phyloP scores from a whole-genome alignment of 192 early-diverging fungal genomes.

The Backusella luteola region DNA sequence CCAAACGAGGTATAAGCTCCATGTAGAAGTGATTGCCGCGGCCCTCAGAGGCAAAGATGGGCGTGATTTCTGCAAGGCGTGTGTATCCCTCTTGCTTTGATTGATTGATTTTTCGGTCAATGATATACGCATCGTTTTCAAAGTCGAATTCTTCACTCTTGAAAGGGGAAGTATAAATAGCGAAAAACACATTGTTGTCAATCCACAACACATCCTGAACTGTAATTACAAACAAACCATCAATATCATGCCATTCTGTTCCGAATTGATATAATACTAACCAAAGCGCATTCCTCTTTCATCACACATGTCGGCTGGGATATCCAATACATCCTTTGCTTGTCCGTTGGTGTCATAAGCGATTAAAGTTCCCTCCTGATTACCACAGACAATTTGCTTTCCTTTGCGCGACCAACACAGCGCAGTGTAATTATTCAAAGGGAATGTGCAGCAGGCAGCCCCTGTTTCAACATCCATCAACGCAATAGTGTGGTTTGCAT shows the following conservation, averaged over 20 bases:
- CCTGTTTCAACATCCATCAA: conserved; percentile 41
- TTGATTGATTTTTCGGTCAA: conserved; percentile 49
- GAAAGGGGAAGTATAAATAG: conserved; percentile 54
- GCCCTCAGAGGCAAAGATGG: conserved; percentile 45
- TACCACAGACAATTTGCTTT: conserved; percentile 83
- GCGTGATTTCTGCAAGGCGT: conserved; percentile 56
- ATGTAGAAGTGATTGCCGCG: conserved; percentile 59
- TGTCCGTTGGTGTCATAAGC: conserved; percentile 66
- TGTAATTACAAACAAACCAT: conserved; percentile 19
- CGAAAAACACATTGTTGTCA: conserved; percentile 67
- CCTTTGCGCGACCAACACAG: conserved; percentile 90
- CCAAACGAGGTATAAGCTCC: conserved; percentile 57
- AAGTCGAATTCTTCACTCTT: conserved; percentile 23
- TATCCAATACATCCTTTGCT: conserved; percentile 51
- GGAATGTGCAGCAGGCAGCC: conserved; percentile 32
- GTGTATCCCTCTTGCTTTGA: conserved; percentile 44
- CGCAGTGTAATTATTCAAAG: conserved; percentile 40
- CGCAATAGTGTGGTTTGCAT: conserved; percentile 25
- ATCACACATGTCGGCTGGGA: conserved; percentile 38
- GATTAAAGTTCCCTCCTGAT: conserved; percentile 50
- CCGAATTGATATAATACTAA: conserved; percentile 6
- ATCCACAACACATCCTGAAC: conserved; percentile 76
- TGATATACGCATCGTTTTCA: conserved; percentile 54
- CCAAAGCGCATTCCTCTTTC: conserved; percentile 21
- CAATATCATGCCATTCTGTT: background rate